Base-by-base conservation (phyloP, 2,329 filamentous ascomycete species). In the Emericellopsis atlantica region DNA sequence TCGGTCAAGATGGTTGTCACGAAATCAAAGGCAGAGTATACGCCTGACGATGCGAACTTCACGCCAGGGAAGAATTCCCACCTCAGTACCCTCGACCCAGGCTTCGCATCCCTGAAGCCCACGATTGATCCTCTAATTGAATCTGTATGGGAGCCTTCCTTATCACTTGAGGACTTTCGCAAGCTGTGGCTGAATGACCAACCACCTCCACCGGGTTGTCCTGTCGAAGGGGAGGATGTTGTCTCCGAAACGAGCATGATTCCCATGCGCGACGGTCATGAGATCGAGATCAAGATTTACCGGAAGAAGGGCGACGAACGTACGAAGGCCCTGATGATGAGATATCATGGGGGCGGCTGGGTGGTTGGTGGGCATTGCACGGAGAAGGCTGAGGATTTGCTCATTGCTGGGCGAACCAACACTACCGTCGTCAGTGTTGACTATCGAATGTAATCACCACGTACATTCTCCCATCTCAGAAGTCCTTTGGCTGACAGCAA, bases 291-390 rank as follows among this genome's bases (percentile, higher is more conserved):
- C 42, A 61, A 61, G 47, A 46, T 60, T 6, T 59, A 60, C 42
- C 38, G 15, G 12, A 40, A 44, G 23, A 54, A 52, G 44, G 52
- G 52, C 14, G 53, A 49, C 18, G 47, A 48, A 18, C 39, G 45
- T 1, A 40, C 46, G n/a, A 48, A 51, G 6, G 51, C 53, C 29
- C 44, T 54, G 3, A 47, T 59, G 39, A 49, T 61, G 43, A 49
- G 59, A 31, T 57, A 59, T 45, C 60, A 63, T 40, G 60, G 60
- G n/a, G 59, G 60, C 8, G 60, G 58, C 9, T 58, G 54, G 53
- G 48, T 50, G 2, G 49, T 62, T 9, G 58, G 59, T 16, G 43
- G 51, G 2, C 59, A 61, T 29, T 52, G 52, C 42, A 53, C 53
- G 6, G 60, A 64, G 39, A 52, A 54, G 26, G 48, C 50, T 2